Base-by-base conservation (phyloP, 345 rosid species). In the Mangifera indica region DNA sequence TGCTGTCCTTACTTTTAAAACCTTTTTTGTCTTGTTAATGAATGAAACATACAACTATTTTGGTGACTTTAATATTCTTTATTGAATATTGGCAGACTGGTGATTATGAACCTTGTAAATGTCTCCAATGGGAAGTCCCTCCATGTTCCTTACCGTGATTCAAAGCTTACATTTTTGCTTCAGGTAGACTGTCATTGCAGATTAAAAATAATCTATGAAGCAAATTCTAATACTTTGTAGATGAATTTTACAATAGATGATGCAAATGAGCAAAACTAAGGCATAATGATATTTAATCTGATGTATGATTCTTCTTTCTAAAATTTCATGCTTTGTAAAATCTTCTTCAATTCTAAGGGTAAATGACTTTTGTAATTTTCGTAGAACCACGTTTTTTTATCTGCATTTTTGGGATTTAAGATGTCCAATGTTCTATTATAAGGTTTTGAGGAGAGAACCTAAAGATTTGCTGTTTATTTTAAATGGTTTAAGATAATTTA, bases 91-190 rank as follows among this genome's bases (percentile, higher is more conserved):
- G 79, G 81, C 87, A 95, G 99, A 63, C 98, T 95, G 67, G 99
- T 95, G 70, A 96, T 93, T 69, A 96, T 96, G 99, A 96, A 96
- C 79, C 97, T 96, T 60, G 94, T 93, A 56, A 92, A 88, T 78
- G 71, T 93, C 74, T 96, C 99, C 67, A 93, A 91, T 81, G 99
- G 99, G 69, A 96, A 89, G 85, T 81, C 99, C 5, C 94, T 80
- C 26, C 99, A 96, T 81, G 98, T 96, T 72, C 99, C 99, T 67
- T 96, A 96, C 54, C 83, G 99, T 74, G 99, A 96, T 79, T 96
- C 99, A 29, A 96, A 93, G 85, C 98, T 96, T 70, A 96, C 99
- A 12, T 93, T 96, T 83, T 84, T 93, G 82, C 99, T 96, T 79
- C 99, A 96, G 97, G 99, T 87, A 83, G 37, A 73, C 55, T 1